phyloP scores from a whole-genome alignment of 495 filamentous ascomycete genomes.

The Cudoniella acicularis region DNA sequence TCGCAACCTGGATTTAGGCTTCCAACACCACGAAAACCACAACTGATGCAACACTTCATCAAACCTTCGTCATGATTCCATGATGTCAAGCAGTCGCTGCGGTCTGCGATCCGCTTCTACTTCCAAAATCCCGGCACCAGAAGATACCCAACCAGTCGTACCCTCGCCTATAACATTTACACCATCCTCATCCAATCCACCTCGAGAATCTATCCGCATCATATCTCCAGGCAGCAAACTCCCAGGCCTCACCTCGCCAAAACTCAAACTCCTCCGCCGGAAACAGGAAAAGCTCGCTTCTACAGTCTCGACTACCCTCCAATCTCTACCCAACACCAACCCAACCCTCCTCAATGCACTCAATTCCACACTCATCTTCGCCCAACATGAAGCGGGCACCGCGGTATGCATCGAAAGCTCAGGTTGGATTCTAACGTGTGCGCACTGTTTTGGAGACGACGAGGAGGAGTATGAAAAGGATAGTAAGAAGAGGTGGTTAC shows the following conservation, averaged over 20 bases:
- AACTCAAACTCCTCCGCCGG: constrained; percentile 19
- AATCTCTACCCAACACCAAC: neutral
- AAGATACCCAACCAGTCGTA: neutral
- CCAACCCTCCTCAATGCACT: constrained; percentile 16
- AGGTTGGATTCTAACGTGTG: constrained; percentile 38
- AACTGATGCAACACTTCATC: too few relatives aligned
- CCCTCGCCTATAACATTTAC: constrained; percentile 3
- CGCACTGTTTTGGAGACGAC: constrained; percentile 39
- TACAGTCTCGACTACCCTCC: constrained; percentile 7
- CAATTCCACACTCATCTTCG: constrained; percentile 37
- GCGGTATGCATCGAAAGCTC: constrained; percentile 34
- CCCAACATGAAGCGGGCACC: constrained; percentile 38
- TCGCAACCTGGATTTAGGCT: too few relatives aligned
- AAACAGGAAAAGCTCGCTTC: constrained; percentile 18
- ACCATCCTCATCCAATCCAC: neutral
- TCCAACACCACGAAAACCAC: too few relatives aligned
- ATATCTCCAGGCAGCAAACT: constrained; percentile 6
- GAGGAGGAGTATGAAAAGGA: constrained; percentile 22
- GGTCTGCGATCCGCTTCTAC: neutral
- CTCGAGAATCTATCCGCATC: neutral
- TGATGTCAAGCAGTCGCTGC: neutral
- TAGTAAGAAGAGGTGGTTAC: constrained; percentile 31
- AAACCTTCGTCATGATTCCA: too few relatives aligned
- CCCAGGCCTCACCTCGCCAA: constrained; percentile 1
- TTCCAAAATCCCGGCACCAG: neutral